Evolutionary conservation across 805 yeast genomes (phyloP).

Genomic region (Ogataea naganishii): DNA sequence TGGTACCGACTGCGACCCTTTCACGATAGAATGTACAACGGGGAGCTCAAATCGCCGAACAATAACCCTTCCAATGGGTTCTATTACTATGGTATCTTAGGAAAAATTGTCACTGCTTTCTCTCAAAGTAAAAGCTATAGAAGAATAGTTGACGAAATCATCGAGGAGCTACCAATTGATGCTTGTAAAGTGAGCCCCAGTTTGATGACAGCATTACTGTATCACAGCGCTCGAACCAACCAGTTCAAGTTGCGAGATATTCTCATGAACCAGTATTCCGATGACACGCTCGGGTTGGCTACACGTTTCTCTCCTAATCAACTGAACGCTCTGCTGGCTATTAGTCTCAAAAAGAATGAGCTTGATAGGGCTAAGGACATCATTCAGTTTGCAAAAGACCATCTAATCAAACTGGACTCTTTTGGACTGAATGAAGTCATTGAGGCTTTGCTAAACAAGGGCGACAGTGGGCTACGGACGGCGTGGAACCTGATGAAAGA

Average conservation of each 20-base stretch:
- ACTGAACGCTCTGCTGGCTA: conserved; percentile 19
- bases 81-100: conserved; percentile 19
- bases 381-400: conserved; percentile 16
- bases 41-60: conserved; percentile 13
- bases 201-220: conserved; percentile 22
- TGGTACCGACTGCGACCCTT: conserved; percentile 22
- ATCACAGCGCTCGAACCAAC: conserved; percentile 19
- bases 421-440: conserved; percentile 24
- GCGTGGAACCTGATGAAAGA: conserved; percentile 21
- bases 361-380: conserved; percentile 21
- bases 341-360: conserved; percentile 17
- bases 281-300: conserved; percentile 11
- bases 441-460: conserved; percentile 13
- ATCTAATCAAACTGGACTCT: conserved; percentile 15
- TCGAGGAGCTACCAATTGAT: conserved; percentile 23
- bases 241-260: conserved; percentile 18
- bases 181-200: conserved; percentile 23
- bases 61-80: conserved; percentile 20
- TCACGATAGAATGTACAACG: conserved; percentile 19
- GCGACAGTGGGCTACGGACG: conserved; percentile 4
- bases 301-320: conserved; percentile 20
- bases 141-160: conserved; percentile 14
- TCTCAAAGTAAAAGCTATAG: conserved; percentile 22
- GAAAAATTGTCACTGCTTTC: conserved; percentile 17
- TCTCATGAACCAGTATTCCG: conserved; percentile 17